phyloP scores from a whole-genome alignment of 2,329 filamentous ascomycete species.

The Colletotrichum graminicola region DNA sequence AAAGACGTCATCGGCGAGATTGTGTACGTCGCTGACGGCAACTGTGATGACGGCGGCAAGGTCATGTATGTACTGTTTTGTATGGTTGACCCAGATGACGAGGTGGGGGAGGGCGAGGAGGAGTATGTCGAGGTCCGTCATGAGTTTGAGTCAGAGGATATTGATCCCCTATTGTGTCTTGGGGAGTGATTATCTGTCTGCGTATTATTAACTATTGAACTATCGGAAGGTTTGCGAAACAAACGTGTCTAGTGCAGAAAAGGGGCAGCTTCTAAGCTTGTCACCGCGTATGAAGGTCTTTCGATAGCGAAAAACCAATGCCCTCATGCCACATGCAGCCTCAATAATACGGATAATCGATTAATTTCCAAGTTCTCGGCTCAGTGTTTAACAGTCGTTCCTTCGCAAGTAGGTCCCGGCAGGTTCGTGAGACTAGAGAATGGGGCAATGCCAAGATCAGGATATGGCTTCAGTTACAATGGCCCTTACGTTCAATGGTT shows the following conservation, averaged over 20 bases:
- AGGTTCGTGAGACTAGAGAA: too few relatives aligned
- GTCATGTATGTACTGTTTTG: neutral
- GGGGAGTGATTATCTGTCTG: neutral
- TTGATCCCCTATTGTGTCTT: neutral
- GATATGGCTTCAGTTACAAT: neutral
- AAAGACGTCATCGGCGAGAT: conserved; percentile 3
- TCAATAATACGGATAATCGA: neutral
- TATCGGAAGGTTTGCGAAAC: too few relatives aligned
- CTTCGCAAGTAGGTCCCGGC: neutral
- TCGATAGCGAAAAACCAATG: neutral
- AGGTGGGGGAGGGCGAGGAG: neutral
- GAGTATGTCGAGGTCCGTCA: neutral
- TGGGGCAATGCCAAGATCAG: too few relatives aligned
- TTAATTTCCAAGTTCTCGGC: neutral
- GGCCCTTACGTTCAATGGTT: too few relatives aligned
- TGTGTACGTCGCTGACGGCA: neutral
- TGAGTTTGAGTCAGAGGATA: neutral
- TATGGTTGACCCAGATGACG: neutral
- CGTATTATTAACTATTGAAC: neutral
- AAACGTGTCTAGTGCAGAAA: neutral
- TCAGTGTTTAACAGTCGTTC: too few relatives aligned
- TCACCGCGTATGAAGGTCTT: neutral
- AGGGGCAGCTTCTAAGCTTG: neutral
- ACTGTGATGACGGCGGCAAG: neutral
- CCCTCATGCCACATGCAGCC: neutral